phyloP scores from a whole-genome alignment of 2,329 filamentous ascomycete genomes.

The Emergomyces orientalis region DNA sequence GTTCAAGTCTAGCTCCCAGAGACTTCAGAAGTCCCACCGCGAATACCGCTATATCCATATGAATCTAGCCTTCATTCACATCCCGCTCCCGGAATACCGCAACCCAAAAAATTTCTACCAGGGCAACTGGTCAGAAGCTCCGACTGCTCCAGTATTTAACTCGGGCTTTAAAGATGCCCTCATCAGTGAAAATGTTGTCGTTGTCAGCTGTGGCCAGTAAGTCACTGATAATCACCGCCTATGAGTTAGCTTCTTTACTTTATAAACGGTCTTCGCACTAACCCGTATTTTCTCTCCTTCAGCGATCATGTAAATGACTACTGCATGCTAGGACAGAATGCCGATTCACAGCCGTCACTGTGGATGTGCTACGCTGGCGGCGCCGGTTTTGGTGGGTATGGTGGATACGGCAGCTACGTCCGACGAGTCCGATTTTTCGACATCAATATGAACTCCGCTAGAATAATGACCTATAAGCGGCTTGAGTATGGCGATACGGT shows the following conservation, averaged over 20 bases:
- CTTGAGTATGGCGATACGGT: constrained; percentile 56
- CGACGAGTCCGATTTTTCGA: constrained; percentile 83
- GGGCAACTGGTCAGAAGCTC: constrained; percentile 69
- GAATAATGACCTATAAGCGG: constrained; percentile 87
- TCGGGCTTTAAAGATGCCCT: constrained; percentile 87
- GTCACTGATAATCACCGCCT: constrained; percentile 27
- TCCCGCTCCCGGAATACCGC: constrained; percentile 83
- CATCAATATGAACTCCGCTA: constrained; percentile 80
- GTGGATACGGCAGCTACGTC: constrained; percentile 76
- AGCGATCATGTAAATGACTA: constrained; percentile 97
- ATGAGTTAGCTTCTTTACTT: neutral
- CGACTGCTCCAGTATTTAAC: constrained; percentile 83
- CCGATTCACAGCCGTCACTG: constrained; percentile 54
- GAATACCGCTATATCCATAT: constrained; percentile 89
- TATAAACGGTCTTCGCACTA: neutral
- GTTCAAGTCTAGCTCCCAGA: constrained; percentile 71
- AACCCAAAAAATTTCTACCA: constrained; percentile 50
- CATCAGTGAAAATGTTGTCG: constrained; percentile 71
- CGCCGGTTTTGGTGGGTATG: constrained; percentile 88
- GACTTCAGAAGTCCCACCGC: constrained; percentile 65
- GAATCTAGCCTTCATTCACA: constrained; percentile 95
- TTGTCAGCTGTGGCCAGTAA: constrained; percentile 86
- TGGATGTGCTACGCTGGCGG: constrained; percentile 99
- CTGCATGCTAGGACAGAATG: constrained; percentile 60
- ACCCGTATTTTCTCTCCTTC: neutral